A percentile compares a stretch with the other conserved stretches of the same genome.
Conservation (phyloP, 2,329 filamentous ascomycete species). For the Helotiales sp. region DNA sequence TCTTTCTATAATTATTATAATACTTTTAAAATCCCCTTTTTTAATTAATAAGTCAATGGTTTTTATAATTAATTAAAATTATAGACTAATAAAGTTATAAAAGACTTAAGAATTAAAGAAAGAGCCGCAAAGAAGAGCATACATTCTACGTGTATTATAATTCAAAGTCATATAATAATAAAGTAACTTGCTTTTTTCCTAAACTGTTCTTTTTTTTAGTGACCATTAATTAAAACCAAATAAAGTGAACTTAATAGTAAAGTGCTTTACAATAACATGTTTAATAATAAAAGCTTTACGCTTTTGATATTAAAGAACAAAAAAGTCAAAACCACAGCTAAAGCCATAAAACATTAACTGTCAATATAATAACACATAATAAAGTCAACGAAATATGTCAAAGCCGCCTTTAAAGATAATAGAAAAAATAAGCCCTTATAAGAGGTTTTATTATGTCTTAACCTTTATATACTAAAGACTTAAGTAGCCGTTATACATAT, state of each 20-base stretch:
- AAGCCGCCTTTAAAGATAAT: background rate
- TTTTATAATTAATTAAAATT: constrained; percentile 19
- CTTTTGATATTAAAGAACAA: background rate
- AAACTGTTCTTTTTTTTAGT: constrained; percentile 1
- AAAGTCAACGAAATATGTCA: background rate
- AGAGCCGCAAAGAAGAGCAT: constrained; percentile 19
- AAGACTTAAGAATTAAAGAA: constrained; percentile 9
- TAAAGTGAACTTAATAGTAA: background rate
- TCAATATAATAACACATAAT: background rate
- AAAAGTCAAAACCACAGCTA: background rate
- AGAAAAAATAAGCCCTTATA: background rate
- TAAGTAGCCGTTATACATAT: background rate
- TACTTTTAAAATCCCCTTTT: constrained; percentile 12
- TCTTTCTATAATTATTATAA: constrained; percentile 20
- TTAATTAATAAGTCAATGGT: constrained; percentile 16
- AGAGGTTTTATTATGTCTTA: background rate
- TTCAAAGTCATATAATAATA: constrained; percentile 27
- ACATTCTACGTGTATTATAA: constrained; percentile 17
- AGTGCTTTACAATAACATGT: background rate
- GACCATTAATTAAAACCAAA: background rate
- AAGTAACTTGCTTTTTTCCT: constrained; percentile 6
- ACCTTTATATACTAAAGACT: background rate
- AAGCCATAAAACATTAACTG: background rate
- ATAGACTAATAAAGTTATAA: constrained; percentile 23
- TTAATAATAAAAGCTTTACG: background rate